Base-by-base conservation (phyloP, 169 alveolate genomes). In the Babesia divergens region DNA sequence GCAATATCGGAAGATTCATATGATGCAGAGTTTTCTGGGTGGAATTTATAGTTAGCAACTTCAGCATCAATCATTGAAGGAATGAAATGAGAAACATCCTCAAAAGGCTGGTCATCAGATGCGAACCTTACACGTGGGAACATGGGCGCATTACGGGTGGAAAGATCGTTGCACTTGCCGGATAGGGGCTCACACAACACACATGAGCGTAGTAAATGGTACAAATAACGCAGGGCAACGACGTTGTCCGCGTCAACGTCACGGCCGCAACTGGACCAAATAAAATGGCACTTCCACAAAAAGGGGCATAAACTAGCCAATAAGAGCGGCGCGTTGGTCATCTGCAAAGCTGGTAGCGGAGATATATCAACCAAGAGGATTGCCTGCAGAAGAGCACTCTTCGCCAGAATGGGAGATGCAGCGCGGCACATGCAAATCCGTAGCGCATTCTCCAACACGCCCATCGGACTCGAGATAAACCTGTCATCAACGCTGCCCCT, bases 231-330 rank as follows among this genome's bases (percentile, higher is more conserved):
- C 54, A 80, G 51, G 42, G 74, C 84, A 3, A 54, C 13, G 13
- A 80, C 29, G 24, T 35, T 60, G 20, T 80, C 84, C 9, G 31
- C 44, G 38, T 68, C 62, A 20, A 62, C 58, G 50, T 72, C 88
- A n/a, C 75, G 71, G 51, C 70, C 75, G 49, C 65, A 47, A 28
- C 68, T 80, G 22, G 83, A 56, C 88, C 88, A 80, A 35, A 80
- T 40, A 37, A 80, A 80, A 55, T 69, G 84, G 55, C 88, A 69
- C 56, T 70, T 68, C 84, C 88, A 70, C 37, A 80, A 43, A 32
- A 80, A 80, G 34, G 66, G 69, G 37, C 74, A 62, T 37, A 80
- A 32, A 31, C 88, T 70, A n/a, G 65, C 22, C 53, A 80, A 46
- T 6, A 80, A 42, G 66, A 68, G 38, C 1, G 84, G 84, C 3